Evolutionary conservation across 139 green algal genomes (phyloP).

Genomic region (Mesotaenium endlicherianum): DNA sequence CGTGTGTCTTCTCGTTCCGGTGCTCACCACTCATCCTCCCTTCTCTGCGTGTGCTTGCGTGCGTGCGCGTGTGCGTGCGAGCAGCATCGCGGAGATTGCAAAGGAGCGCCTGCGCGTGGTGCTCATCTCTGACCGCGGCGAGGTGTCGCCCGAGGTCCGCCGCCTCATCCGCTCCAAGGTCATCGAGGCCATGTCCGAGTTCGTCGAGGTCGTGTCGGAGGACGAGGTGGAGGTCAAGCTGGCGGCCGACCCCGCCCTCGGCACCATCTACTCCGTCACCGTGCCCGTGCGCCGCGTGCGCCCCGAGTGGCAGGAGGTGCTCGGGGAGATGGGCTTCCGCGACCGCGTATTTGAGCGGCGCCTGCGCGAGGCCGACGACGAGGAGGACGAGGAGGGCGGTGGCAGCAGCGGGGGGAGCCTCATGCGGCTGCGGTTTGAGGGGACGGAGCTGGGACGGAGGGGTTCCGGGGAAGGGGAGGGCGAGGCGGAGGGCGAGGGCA

Average conservation of each 20-base stretch:
- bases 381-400: no score
- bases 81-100: conserved; percentile 36
- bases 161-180: background rate
- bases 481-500: no score
- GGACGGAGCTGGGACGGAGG: no score
- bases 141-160: conserved; percentile 11
- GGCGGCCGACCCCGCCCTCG: conserved; percentile 71
- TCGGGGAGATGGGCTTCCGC: conserved; percentile 13
- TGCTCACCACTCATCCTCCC: no score
- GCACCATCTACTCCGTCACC: conserved; percentile 85
- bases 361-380: no score
- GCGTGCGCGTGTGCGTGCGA: background rate
- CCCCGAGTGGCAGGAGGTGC: conserved; percentile 52
- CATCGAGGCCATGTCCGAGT: conserved; percentile 23
- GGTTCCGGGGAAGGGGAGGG: no score
- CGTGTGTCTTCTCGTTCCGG: no score
- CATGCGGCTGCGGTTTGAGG: no score
- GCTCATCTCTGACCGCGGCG: conserved; percentile 12
- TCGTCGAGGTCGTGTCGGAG: conserved; percentile 30
- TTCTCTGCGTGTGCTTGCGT: background rate
- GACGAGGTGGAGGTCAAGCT: conserved; percentile 66
- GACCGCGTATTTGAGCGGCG: no score
- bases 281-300: conserved; percentile 84
- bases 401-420: no score
- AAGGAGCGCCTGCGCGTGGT: conserved; percentile 20